Base-by-base conservation (phyloP, 2,329 filamentous ascomycete genomes). In the Phialophora expanda region DNA sequence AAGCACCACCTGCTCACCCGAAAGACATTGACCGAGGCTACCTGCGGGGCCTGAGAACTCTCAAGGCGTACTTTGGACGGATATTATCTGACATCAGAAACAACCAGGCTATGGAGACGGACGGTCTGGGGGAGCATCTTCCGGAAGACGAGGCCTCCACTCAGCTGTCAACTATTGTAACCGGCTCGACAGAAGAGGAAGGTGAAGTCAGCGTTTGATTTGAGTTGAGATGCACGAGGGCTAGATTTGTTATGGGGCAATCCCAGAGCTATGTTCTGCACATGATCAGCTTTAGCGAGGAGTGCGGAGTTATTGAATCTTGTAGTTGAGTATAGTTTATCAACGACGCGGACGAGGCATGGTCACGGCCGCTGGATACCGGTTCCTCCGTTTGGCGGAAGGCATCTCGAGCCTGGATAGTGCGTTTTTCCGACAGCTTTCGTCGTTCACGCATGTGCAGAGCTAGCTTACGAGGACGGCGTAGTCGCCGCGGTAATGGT, bases 21-120 rank as follows among this genome's bases (percentile, higher is more conserved):
- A 81, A 89, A 41, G 89, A 92, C 66, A 89, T 96, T 6, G 95
- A 99, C 72, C 86, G 89, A 30, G 95, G 95, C 0, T 99, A 98
- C 74, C 81, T 99, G 48, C 89, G 93, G 63, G 95, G 95, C 0
- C 78, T 99, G 65, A 84, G 89, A 59, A 92, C 89, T 2, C 80
- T 99, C 71, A 86, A 88, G 64, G 86, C 88, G 75, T 98, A 97
- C 76, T 96, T 99, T 74, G 84, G 93, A 72, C 87, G 88, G 63
- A 97, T 99, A 61, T 89, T 95, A 81, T 87, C 86, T 72, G 93
- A 98, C 69, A 85, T 94, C 60, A 82, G 81, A 48, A 74, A 78
- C 34, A 76, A 81, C 56, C 77, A 83, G 62, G 44, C 65, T 41
- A 74, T 79, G 41, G 80, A 82, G 69, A 74, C 78, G 32, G 78